These are phyloP conservation scores for Xylariaceae sp. DNA, from an alignment of 2,329 filamentous ascomycete species.

Conservation along the genomic window DNA sequence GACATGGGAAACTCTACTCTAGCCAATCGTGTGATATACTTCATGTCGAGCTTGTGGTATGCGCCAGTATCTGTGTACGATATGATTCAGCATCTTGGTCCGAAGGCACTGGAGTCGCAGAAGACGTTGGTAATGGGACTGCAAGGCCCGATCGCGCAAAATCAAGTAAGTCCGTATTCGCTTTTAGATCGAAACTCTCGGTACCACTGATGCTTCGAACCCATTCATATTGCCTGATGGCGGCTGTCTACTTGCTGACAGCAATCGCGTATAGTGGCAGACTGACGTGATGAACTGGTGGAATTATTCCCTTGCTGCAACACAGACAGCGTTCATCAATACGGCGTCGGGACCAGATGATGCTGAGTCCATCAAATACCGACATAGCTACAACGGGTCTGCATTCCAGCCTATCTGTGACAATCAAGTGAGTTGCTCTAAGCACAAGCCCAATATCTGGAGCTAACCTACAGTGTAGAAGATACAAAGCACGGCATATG, in stretches of 20 bases:
- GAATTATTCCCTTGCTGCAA: not conserved
- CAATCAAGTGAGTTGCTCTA: not conserved
- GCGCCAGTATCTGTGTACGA: not conserved
- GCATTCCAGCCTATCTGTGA: not conserved
- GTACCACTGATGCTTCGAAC: too few relatives aligned
- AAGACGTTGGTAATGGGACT: not conserved
- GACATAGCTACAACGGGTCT: not conserved
- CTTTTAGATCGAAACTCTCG: not conserved
- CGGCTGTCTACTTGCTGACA: too few relatives aligned
- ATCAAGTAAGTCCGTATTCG: not conserved
- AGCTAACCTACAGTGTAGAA: not conserved
- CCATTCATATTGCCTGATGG: too few relatives aligned
- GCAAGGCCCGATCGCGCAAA: not conserved
- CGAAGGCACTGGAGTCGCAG: not conserved
- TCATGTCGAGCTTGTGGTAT: not conserved
- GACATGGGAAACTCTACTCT: not conserved
- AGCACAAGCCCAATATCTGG: not conserved
- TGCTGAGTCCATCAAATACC: not conserved
- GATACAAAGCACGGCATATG: not conserved
- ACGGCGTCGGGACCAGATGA: not conserved
- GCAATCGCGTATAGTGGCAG: not conserved
- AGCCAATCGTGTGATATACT: not conserved
- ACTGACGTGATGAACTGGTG: not conserved
- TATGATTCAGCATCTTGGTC: not conserved
- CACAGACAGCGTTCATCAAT: not conserved